Evolutionary conservation across 176 grass and related monocot genomes (phyloP), one percentile per base, ranked within the genome.

Genomic region (Echinochloa phyllopogon): DNA sequence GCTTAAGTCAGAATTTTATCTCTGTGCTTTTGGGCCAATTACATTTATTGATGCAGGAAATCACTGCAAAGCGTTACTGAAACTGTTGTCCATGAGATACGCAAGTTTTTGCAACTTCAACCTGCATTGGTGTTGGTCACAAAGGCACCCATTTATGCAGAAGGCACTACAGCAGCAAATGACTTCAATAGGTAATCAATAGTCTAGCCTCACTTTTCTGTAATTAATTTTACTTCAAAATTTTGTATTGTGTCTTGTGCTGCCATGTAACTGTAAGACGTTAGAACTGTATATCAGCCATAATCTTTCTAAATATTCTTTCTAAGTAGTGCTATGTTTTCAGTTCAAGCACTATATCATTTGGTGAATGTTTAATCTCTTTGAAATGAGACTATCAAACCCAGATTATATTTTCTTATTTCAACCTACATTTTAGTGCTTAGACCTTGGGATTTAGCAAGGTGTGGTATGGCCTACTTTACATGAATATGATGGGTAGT

Each of bases 101-200:
- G 45, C 72, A 88, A 72, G 60, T 59, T 98, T 77, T 92, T 95
- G 39, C 76, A 85, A 72, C 79, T 89, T 90, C 93, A 95, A 79
- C 89, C 93, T 88, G 71, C 90, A 77, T 84, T 98, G 80, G 89
- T 98, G 59, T 77, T 98, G 84, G 87, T 88, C 65, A 92, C 96
- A 60, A 98, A 98, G 81, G 66, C 87, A 75, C 74, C 86, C 70
- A 20, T 89, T 82, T 95, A 88, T 89, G 82, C 75, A 61, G 84
- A 90, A 73, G 82, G 75, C 82, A 75, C 87, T 74, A 52, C 84
- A 69, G 41, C 81, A 86, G 65, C 62, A 74, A 90, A 86, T 52
- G 89, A 94, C 65, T 81, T 80, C 53, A 90, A 89, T 67, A 92
- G 93, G 96, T 92, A 84, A 72, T 66, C 29, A 44, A 63, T 76